Base-by-base conservation (phyloP, 1,284 basidiomycete species). In the Phellinidium pouzarii region DNA sequence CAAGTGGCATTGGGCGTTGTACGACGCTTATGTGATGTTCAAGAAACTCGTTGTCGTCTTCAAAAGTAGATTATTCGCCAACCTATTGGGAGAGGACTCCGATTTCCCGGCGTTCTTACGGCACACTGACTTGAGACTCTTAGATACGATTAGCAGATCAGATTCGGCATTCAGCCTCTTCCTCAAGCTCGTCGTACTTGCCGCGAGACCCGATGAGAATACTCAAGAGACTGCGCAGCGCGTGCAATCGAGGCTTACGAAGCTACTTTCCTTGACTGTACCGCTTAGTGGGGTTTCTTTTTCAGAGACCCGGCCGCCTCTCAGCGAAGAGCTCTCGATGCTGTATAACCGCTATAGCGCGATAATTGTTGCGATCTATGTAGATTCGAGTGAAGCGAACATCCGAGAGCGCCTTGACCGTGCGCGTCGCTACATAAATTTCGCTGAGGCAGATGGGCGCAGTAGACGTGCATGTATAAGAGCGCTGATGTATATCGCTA, bases 331-430 rank as follows among this genome's bases (percentile, higher is more conserved):
- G 49, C 73, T 91, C 1, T 89, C 91, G 0, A 84, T 86, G 73
- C 74, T 97, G 9, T 84, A 88, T 67, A 97, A 98, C 66, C 84
- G 94, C 23, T 86, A 92, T 62, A 81, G 80, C 41, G 82, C 87
- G 12, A 76, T 91, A 59, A 80, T 88, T 17, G 75, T 91, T n/a
- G 83, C 82, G 4, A 77, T 91, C 46, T 79, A 86, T 60, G 77
- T 95, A 36, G 82, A 87, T 44, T 80, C 84, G 0, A 70, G 73
- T 0, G 45, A 71, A 2, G 59, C 72, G 0, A 73, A 78, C 17
- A 72, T 82, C 52, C 69, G 73, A 3, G 72, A 75, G 46, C 77
- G 82, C 11, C 65, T 91, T 25, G 65, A 71, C 8, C 80, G 80
- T 54, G 84, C 84, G 9, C 80, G 76, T 31, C 74, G 74, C 26